phyloP scores from a whole-genome alignment of 2,329 filamentous ascomycete genomes.

The Xylaria sp. region DNA sequence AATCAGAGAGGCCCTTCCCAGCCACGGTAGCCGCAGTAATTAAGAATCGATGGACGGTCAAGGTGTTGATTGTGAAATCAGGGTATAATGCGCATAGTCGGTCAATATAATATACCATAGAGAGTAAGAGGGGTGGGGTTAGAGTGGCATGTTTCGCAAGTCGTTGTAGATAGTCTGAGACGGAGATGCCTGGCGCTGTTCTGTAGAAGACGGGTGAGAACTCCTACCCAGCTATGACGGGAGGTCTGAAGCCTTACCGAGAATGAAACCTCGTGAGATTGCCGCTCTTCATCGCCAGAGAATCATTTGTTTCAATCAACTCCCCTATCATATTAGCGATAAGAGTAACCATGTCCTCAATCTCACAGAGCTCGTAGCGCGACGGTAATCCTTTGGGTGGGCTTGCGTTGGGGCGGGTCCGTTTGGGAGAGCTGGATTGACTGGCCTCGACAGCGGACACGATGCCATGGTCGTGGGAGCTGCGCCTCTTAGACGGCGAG shows the following conservation, averaged over 20 bases:
- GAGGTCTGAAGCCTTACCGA: constrained; percentile 58
- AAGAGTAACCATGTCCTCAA: constrained; percentile 85
- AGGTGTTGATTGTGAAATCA: constrained; percentile 92
- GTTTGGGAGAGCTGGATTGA: constrained; percentile 55
- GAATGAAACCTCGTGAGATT: constrained; percentile 95
- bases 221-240: not conserved
- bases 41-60: constrained; percentile 96
- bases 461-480: constrained; percentile 46
- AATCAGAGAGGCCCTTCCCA: constrained; percentile 93
- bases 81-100: constrained; percentile 89
- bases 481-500: constrained; percentile 52
- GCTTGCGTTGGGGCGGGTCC: constrained; percentile 55
- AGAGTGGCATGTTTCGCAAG: constrained; percentile 93
- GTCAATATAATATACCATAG: constrained; percentile 99
- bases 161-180: constrained; percentile 90
- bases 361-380: constrained; percentile 79
- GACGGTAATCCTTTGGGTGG: constrained; percentile 68
- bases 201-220: constrained; percentile 41
- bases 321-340: constrained; percentile 97
- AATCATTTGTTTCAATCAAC: constrained; percentile 90
- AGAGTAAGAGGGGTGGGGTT: constrained; percentile 89
- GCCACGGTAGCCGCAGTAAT: constrained; percentile 96
- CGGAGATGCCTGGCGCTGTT: constrained; percentile 85
- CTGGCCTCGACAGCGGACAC: constrained; percentile 38
- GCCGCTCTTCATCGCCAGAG: constrained; percentile 80